Conservation (phyloP, 805 yeast species). For the Starmerella sirachaensis region DNA sequence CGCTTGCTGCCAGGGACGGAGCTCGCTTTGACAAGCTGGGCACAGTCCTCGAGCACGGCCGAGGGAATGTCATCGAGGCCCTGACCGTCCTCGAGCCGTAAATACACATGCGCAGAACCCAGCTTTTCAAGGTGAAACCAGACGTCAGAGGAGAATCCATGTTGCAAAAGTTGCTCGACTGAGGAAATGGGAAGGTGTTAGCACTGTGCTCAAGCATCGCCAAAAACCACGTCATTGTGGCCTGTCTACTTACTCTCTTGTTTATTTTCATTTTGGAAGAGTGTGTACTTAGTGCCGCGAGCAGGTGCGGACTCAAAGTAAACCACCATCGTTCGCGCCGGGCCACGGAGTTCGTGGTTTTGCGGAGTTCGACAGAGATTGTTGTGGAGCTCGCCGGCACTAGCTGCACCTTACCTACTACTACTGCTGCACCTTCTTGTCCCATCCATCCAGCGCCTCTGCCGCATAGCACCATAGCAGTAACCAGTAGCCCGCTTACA, state of each 20-base stretch:
- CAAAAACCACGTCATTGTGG: too few species aligned
- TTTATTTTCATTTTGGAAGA: conserved; percentile 67
- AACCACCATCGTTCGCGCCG: conserved; percentile 32
- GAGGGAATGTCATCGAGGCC: conserved; percentile 40
- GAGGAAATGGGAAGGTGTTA: too few species aligned
- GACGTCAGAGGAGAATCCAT: conserved; percentile 52
- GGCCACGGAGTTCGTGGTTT: too few species aligned
- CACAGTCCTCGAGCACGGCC: conserved; percentile 43
- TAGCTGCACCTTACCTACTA: too few species aligned
- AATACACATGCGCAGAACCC: conserved; percentile 67
- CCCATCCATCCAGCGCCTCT: too few species aligned
- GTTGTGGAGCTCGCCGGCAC: too few species aligned
- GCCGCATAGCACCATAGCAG: too few species aligned
- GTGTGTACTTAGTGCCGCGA: conserved; percentile 10
- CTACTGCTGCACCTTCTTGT: too few species aligned
- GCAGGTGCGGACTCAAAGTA: conserved; percentile 29
- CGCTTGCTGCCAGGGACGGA: conserved; percentile 35
- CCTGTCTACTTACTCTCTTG: conserved; percentile 45
- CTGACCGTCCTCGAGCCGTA: conserved; percentile 42
- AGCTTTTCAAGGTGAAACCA: conserved; percentile 73
- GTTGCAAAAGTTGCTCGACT: conserved; percentile 45
- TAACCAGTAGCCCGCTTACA: too few species aligned
- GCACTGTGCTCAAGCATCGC: too few species aligned
- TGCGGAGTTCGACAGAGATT: too few species aligned
- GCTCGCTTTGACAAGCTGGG: conserved; percentile 57